These are phyloP conservation scores for Solanum lignicaule DNA, from an alignment of 257 asterid species.

Conservation along the genomic window DNA sequence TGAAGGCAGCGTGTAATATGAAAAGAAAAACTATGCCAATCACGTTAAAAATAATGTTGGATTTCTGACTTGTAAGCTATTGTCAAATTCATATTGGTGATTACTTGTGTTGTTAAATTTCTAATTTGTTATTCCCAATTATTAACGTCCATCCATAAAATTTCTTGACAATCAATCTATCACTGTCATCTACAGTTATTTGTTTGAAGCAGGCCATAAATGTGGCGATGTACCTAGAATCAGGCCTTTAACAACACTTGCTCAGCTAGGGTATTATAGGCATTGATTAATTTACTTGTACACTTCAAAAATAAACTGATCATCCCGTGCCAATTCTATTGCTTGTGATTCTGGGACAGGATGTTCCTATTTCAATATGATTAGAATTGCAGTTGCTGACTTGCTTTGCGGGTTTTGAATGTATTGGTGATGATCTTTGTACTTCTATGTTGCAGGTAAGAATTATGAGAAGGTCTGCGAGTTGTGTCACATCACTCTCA, in stretches of 20 bases:
- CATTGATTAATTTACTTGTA: background rate
- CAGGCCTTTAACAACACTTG: background rate
- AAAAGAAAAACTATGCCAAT: background rate
- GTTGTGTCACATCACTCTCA: constrained; percentile 65
- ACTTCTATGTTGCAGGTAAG: constrained; percentile 41
- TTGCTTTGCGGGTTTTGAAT: background rate
- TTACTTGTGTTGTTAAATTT: background rate
- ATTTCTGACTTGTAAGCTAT: background rate
- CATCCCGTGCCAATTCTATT: background rate
- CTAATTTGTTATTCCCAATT: background rate
- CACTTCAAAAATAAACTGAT: background rate
- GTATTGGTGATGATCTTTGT: background rate
- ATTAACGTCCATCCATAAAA: background rate
- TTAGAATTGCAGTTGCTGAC: background rate
- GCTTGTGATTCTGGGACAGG: background rate
- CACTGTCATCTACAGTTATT: background rate
- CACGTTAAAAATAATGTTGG: background rate
- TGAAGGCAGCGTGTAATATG: background rate
- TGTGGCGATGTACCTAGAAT: background rate
- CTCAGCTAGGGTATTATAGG: background rate
- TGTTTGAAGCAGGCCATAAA: background rate
- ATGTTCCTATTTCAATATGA: background rate
- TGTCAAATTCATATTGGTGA: background rate
- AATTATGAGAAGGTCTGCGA: constrained; percentile 77
- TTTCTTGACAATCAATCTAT: background rate